Evolutionary conservation across 805 yeast genomes (phyloP).

Genomic region (Teunomyces tritomae): DNA sequence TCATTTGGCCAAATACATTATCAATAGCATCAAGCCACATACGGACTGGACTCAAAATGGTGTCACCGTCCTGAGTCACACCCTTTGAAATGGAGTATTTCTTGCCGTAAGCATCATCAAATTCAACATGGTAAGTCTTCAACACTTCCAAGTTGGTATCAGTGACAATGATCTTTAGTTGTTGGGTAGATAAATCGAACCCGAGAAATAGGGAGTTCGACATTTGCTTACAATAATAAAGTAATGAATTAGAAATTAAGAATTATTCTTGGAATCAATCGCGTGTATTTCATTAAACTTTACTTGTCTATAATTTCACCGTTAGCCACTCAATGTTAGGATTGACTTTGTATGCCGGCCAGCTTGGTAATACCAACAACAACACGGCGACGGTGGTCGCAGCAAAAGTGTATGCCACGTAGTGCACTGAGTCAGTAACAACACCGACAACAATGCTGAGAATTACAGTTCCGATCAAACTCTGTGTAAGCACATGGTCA

Average conservation of each 20-base stretch:
- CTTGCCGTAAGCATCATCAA: constrained; percentile 59
- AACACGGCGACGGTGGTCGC: constrained; percentile 29
- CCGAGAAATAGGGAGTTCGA: constrained; percentile 43
- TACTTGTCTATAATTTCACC: constrained; percentile 18
- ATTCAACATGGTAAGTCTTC: constrained; percentile 63
- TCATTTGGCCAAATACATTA: constrained; percentile 52
- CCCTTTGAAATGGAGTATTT: constrained; percentile 71
- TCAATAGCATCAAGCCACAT: constrained; percentile 90
- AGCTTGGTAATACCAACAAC: constrained; percentile 51
- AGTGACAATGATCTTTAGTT: constrained; percentile 71
- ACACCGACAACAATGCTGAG: constrained; percentile 50
- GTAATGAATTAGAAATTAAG: background rate
- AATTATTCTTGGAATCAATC: background rate
- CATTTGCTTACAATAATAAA: too few species aligned
- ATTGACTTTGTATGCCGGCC: constrained; percentile 51
- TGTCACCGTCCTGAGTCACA: constrained; percentile 54
- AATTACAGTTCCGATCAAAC: constrained; percentile 30
- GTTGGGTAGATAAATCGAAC: constrained; percentile 88
- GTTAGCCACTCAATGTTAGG: constrained; percentile 47
- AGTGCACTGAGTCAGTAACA: constrained; percentile 41
- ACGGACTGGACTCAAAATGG: constrained; percentile 75
- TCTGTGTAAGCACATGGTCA: constrained; percentile 22
- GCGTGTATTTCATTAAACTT: background rate
- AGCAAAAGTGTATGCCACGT: constrained; percentile 39
- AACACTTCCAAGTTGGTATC: constrained; percentile 51